phyloP scores from a whole-genome alignment of 2,329 filamentous ascomycete genomes.

The Akanthomyces lecanii region DNA sequence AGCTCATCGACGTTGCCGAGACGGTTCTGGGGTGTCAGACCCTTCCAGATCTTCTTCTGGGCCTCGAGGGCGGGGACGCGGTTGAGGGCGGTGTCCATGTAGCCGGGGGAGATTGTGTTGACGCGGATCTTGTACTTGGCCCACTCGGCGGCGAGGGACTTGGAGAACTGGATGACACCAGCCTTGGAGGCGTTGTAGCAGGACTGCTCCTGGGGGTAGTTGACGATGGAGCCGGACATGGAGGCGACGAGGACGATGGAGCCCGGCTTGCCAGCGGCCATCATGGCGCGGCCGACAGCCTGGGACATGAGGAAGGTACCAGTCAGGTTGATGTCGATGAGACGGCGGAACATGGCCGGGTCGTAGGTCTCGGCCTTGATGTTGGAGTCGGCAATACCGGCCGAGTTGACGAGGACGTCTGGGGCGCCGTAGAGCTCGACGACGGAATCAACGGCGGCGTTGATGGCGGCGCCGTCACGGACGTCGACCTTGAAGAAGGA shows the following conservation, averaged over 20 bases:
- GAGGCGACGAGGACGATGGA: slow-evolving; percentile 73
- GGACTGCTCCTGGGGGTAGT: slow-evolving; percentile 78
- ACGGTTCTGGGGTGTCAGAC: slow-evolving; percentile 67
- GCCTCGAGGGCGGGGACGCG: slow-evolving; percentile 72
- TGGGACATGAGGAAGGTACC: slow-evolving; percentile 76
- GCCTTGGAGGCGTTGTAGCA: slow-evolving; percentile 85
- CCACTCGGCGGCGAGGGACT: slow-evolving; percentile 81
- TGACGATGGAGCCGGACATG: slow-evolving; percentile 81
- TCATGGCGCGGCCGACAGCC: slow-evolving; percentile 68
- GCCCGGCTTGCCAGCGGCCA: slow-evolving; percentile 64
- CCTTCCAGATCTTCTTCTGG: slow-evolving; percentile 78
- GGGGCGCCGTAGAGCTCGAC: slow-evolving; percentile 63
- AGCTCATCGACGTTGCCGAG: slow-evolving; percentile 71
- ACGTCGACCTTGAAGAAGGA: slow-evolving; percentile 78
- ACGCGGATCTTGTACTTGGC: slow-evolving; percentile 75
- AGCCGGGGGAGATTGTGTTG: slow-evolving; percentile 80
- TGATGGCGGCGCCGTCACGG: slow-evolving; percentile 65
- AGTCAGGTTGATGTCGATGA: slow-evolving; percentile 79
- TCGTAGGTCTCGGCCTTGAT: slow-evolving; percentile 78
- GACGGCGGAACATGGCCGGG: slow-evolving; percentile 68
- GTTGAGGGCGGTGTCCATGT: slow-evolving; percentile 83
- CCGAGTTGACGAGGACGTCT: slow-evolving; percentile 74
- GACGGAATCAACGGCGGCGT: slow-evolving; percentile 63
- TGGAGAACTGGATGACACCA: slow-evolving; percentile 71
- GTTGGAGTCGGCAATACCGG: slow-evolving; percentile 79